These are phyloP conservation scores for Lactarius trivialis DNA, from an alignment of 768 basidiomycete species.

Conservation along the genomic window DNA sequence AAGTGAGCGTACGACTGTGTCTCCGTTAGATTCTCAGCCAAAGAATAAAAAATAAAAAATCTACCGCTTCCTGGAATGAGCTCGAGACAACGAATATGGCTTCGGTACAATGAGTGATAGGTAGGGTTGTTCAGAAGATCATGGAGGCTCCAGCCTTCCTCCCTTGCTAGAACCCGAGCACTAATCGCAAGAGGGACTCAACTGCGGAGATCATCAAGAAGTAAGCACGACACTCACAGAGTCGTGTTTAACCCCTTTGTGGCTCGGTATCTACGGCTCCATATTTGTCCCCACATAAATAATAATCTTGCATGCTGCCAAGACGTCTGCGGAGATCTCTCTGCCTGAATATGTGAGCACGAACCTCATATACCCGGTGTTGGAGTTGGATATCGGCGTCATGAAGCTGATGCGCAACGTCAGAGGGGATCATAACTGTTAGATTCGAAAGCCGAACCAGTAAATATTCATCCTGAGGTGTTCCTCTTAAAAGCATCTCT, in stretches of 20 bases:
- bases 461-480: slow-evolving; percentile 9
- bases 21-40: neutral
- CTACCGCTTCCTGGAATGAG: slow-evolving; percentile 2
- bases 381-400: neutral
- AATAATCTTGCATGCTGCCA: slow-evolving; percentile 9
- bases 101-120: slow-evolving; percentile 7
- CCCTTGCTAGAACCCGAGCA: slow-evolving; percentile 1
- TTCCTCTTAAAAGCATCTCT: neutral
- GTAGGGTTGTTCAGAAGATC: slow-evolving; percentile 10
- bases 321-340: neutral
- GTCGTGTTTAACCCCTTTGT: slow-evolving; percentile 3
- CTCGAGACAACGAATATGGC: slow-evolving; percentile 2
- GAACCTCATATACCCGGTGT: neutral
- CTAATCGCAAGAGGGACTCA: neutral
- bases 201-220: neutral
- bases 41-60: neutral
- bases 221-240: neutral
- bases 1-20: slow-evolving; percentile 31
- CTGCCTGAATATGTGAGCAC: neutral
- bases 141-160: slow-evolving; percentile 8
- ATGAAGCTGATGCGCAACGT: neutral
- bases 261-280: neutral
- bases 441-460: neutral
- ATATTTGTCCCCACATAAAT: neutral
- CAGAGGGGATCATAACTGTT: neutral